Percentiles rank a stretch among this genome's conserved stretches.
Evolutionary conservation across 345 rosid species (phyloP).

Genomic region (Reutealis trisperma): DNA sequence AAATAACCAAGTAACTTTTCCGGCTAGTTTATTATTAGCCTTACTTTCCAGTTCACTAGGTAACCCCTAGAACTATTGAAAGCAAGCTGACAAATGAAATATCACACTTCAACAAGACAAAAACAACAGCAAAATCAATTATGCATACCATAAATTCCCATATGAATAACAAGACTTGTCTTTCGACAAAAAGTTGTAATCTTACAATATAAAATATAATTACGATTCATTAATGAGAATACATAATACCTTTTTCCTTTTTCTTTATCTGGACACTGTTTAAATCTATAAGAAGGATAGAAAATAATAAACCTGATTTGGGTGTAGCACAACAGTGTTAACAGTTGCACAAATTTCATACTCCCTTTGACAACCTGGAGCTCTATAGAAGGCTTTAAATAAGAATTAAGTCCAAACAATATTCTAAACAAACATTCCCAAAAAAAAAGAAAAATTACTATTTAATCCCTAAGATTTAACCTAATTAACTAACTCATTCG

Average conservation of each 20-base stretch:
- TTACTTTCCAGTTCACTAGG: slow-evolving; percentile 4
- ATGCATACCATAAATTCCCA: neutral
- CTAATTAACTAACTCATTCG: too few species aligned
- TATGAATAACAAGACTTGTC: neutral
- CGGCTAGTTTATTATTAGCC: neutral
- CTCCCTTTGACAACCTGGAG: slow-evolving; percentile 95
- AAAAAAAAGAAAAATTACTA: too few species aligned
- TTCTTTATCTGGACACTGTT: neutral
- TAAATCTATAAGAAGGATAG: neutral
- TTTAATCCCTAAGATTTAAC: too few species aligned
- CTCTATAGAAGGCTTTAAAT: slow-evolving; percentile 51
- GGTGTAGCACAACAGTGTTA: slow-evolving; percentile 90
- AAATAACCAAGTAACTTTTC: neutral
- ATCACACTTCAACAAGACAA: neutral
- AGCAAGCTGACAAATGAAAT: neutral
- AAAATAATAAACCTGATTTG: slow-evolving; percentile 69
- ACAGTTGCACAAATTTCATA: slow-evolving; percentile 97
- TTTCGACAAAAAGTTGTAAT: neutral
- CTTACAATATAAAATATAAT: neutral
- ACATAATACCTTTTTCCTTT: neutral
- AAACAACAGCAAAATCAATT: neutral
- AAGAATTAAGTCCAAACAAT: slow-evolving; percentile 12
- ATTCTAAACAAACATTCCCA: neutral
- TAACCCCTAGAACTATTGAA: neutral
- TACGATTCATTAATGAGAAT: neutral